phyloP scores from a whole-genome alignment of 371 early-diverging fungal species.

The Mortierella sp. region DNA sequence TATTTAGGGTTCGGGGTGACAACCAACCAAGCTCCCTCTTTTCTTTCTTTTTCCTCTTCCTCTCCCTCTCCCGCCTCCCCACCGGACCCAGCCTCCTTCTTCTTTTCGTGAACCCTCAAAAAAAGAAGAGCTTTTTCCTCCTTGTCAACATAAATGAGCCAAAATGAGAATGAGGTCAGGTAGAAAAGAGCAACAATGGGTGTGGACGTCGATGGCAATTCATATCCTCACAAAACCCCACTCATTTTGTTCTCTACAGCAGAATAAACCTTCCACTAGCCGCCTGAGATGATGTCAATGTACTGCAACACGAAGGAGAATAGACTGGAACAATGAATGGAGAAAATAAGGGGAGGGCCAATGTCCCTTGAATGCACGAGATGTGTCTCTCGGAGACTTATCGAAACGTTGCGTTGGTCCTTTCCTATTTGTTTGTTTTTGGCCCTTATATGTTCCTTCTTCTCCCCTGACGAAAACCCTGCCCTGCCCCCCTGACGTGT shows the following conservation, averaged over 20 bases:
- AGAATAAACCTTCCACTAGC: background rate
- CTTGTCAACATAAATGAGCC: background rate
- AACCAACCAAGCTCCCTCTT: background rate
- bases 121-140: background rate
- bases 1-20: conserved; percentile 2
- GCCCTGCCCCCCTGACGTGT: background rate
- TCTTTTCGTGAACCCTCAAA: background rate
- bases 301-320: background rate
- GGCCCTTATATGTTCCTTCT: background rate
- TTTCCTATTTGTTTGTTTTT: background rate
- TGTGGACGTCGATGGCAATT: background rate
- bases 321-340: background rate
- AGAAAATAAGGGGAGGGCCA: background rate
- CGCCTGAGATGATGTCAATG: background rate
- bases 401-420: background rate
- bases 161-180: background rate
- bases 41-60: background rate
- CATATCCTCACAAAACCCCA: background rate
- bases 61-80: background rate
- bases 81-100: background rate
- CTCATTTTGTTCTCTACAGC: too few relatives aligned
- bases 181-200: background rate
- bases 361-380: background rate
- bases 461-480: background rate
- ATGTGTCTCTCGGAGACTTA: background rate